phyloP scores from a whole-genome alignment of 352 stramenopile species.

The Phytophthora cactorum region DNA sequence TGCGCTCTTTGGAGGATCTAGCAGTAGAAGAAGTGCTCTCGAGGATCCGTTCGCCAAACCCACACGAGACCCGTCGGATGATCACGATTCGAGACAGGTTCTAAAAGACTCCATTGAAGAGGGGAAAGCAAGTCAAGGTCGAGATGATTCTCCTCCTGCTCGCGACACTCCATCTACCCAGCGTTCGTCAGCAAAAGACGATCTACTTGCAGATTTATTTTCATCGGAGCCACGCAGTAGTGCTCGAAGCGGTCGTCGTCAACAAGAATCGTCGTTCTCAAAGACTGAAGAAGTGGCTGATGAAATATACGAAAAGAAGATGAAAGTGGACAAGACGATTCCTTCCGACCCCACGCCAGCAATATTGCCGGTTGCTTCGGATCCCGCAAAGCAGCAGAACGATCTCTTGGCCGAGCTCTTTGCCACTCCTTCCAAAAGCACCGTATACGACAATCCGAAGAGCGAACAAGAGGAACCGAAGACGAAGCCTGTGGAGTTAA shows the following conservation, averaged over 20 bases:
- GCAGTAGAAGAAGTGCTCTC: constrained; percentile 15
- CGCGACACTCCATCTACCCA: constrained; percentile 1
- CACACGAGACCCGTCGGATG: constrained; percentile 2
- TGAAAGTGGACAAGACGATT: constrained; percentile 2
- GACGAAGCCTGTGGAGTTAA: neutral
- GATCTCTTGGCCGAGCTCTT: constrained; percentile 43
- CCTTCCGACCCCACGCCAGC: neutral
- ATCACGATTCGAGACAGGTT: neutral
- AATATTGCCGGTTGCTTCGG: constrained; percentile 1
- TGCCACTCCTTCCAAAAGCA: constrained; percentile 5
- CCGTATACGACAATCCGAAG: constrained; percentile 1
- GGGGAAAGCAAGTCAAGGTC: neutral
- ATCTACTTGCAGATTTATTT: constrained; percentile 50
- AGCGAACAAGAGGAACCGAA: constrained; percentile 4
- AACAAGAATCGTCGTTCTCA: constrained; percentile 9
- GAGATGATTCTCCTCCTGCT: neutral
- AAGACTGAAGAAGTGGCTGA: constrained; percentile 5
- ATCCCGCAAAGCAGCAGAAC: constrained; percentile 27
- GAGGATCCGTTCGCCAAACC: constrained; percentile 29
- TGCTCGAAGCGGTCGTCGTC: constrained; percentile 8
- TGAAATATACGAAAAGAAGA: constrained; percentile 7
- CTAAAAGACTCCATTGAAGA: constrained; percentile 5
- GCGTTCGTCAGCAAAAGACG: constrained; percentile 41
- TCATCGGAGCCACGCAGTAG: constrained; percentile 17
- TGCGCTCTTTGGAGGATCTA: constrained; percentile 34